Evolutionary conservation across 768 basidiomycete genomes (phyloP), one percentile per base, ranked within the genome.

Genomic region (Pholiota molesta): DNA sequence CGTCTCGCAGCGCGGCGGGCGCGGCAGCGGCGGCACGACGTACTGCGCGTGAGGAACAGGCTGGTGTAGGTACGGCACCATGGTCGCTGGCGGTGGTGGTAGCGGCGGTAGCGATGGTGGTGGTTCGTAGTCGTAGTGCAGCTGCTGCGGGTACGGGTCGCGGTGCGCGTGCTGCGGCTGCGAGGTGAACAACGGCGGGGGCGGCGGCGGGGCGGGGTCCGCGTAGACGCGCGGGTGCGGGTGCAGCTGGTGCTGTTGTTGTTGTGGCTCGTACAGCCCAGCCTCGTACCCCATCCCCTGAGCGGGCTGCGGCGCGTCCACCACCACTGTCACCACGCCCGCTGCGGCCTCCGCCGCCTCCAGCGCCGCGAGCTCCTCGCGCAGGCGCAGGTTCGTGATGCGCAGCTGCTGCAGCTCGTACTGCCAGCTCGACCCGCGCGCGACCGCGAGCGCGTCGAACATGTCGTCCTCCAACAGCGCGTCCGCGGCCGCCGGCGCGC

Each of bases 321-420:
- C 35, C 53, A 16, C 23, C 53, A 19, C n/a, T 16, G 11, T 1
- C 5, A 17, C 5, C n/a, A 14, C 57, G 2, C 26, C 42, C 31
- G 29, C 45, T 39, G 51, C 57, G 26, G 37, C 59, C 54, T 62
- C 69, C n/a, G 55, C 60, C 11, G 21, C 53, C 58, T 66, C 66
- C 53, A 62, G 52, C 51, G 44, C 60, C 28, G 60, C 62, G 4
- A 69, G 53, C 64, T 71, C 67, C 59, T 67, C 66, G 55, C 60
- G 44, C 53, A 71, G 42, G 31, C 65, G 57, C 26, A 59, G 23
- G 56, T 71, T 71, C 26, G 67, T 55, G 68, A 88, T 87, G 69
- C 87, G 83, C 65, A 95, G 79, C 73, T 95, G 92, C 75, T 94
- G 90, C 52, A 96, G 79, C 76, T 95, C 93, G 67, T 94, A 97